Conservation (phyloP, 2,329 filamentous ascomycete genomes). For the Aspergillus intermedius region DNA sequence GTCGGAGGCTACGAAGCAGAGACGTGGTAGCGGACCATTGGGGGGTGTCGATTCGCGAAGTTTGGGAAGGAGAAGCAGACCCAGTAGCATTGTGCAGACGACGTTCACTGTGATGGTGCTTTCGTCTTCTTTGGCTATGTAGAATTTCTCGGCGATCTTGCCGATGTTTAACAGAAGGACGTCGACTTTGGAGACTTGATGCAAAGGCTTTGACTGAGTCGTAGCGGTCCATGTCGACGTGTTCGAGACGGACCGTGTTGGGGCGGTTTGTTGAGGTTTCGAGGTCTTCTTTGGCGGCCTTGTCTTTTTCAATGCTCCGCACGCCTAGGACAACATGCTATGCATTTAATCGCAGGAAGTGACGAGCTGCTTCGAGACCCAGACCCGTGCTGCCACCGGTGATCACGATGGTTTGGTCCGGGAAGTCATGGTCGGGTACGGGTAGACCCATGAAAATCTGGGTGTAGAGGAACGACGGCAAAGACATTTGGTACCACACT, state of each 20-base stretch:
- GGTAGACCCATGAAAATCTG: background rate
- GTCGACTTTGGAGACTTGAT: background rate
- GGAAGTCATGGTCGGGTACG: background rate
- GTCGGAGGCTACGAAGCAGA: background rate
- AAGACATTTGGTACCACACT: background rate
- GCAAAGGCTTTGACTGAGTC: background rate
- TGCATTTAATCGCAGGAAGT: background rate
- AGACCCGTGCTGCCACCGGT: background rate
- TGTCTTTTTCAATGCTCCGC: background rate
- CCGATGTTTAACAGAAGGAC: background rate
- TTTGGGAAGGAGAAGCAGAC: background rate
- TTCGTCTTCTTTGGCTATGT: background rate
- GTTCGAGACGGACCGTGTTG: background rate
- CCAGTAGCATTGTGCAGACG: background rate
- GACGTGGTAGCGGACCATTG: background rate
- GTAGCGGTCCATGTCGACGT: background rate
- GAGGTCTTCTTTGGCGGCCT: background rate
- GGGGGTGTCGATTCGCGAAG: background rate
- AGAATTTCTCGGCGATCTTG: background rate
- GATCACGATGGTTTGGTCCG: background rate
- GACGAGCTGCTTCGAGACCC: background rate
- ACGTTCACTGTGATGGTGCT: background rate
- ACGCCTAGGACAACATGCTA: background rate
- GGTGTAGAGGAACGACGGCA: background rate
- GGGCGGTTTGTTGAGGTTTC: background rate